Conservation (phyloP, 148 eudicot genomes). For the Agrostemma githago region DNA sequence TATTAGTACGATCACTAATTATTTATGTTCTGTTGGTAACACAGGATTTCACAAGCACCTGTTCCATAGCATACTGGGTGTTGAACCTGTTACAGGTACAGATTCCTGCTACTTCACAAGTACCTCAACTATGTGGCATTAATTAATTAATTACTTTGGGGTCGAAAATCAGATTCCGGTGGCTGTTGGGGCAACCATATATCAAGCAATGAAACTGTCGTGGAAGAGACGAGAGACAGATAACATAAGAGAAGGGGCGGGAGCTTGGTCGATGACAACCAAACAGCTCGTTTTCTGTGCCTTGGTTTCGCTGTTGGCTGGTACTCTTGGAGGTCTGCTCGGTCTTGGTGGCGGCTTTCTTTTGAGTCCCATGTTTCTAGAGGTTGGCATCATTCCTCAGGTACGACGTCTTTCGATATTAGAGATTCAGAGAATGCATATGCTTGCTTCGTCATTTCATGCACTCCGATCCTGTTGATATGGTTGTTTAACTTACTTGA, state of each 20-base stretch:
- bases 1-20: neutral
- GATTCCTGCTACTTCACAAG: neutral
- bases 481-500: neutral
- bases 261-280: conserved; percentile 18
- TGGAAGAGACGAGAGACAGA: conserved; percentile 34
- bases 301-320: conserved; percentile 44
- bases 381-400: conserved; percentile 68
- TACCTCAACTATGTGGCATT: neutral
- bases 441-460: neutral
- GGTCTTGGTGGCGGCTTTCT: conserved; percentile 75
- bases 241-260: conserved; percentile 34
- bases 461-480: neutral
- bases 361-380: conserved; percentile 54
- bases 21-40: neutral
- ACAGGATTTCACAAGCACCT: conserved; percentile 45
- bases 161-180: neutral
- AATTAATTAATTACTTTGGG: neutral
- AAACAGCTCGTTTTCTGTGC: conserved; percentile 41
- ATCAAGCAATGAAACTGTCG: conserved; percentile 43
- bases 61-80: conserved; percentile 45
- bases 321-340: conserved; percentile 59
- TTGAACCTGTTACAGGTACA: conserved; percentile 48
- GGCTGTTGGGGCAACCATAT: conserved; percentile 18
- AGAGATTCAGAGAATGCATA: neutral
- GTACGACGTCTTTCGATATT: conserved; percentile 18